phyloP scores from a whole-genome alignment of 169 alveolate species.

The Plasmodium gonderi region DNA sequence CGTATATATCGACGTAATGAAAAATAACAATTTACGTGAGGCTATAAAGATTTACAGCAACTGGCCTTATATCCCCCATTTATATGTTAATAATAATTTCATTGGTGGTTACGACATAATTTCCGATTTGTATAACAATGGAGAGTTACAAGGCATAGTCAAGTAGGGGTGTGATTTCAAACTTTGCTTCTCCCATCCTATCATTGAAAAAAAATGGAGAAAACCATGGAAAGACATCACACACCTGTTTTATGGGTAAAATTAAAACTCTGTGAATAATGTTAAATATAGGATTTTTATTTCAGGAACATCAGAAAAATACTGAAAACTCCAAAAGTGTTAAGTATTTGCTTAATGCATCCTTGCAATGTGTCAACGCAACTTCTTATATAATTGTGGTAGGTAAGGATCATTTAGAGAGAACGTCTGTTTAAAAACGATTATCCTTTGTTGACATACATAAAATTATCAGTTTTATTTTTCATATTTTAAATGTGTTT shows the following conservation, averaged over 20 bases:
- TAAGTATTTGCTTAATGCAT: no score
- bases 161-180: conserved; percentile 7
- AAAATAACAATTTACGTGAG: conserved; percentile 86
- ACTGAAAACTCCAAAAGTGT: no score
- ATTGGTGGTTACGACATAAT: conserved; percentile 94
- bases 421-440: neutral
- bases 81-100: conserved; percentile 84
- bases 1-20: conserved; percentile 85
- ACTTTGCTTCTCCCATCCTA: neutral
- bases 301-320: no score
- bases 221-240: neutral
- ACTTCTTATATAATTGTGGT: neutral
- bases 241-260: neutral
- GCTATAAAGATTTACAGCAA: conserved; percentile 86
- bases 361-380: no score
- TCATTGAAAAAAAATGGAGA: neutral
- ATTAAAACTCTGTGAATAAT: neutral
- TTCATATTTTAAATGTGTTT: neutral
- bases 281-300: no score
- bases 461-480: neutral
- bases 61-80: conserved; percentile 92
- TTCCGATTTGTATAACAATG: conserved; percentile 90
- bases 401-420: neutral
- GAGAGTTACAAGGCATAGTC: conserved; percentile 86
- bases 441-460: neutral